These are phyloP conservation scores for Udeniomyces megalosporus DNA, from an alignment of 768 basidiomycete species.

Conservation along the genomic window DNA sequence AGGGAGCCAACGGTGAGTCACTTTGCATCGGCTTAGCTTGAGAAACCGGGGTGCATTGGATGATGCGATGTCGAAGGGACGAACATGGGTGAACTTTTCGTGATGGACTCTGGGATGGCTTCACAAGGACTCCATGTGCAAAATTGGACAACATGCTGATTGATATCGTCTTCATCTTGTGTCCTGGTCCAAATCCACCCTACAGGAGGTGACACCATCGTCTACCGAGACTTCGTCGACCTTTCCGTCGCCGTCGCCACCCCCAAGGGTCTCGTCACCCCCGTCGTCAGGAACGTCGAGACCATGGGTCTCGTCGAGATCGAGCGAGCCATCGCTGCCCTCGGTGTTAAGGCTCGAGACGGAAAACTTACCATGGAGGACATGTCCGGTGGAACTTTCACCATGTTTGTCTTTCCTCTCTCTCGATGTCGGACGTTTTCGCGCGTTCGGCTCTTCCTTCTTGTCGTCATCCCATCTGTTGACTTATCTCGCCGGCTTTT, in stretches of 20 bases:
- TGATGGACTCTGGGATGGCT: too few species aligned
- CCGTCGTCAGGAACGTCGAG: conserved; percentile 84
- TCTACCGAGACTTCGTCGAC: conserved; percentile 57
- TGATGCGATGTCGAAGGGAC: not conserved
- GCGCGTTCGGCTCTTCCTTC: not conserved
- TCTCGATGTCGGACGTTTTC: not conserved
- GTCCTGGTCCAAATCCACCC: not conserved
- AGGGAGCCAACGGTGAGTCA: conserved; percentile 35
- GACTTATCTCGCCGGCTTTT: conserved; percentile 83
- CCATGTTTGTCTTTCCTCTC: conserved; percentile 49
- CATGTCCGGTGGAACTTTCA: conserved; percentile 98
- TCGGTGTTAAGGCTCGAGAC: conserved; percentile 91
- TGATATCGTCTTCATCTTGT: not conserved
- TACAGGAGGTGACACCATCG: conserved; percentile 52
- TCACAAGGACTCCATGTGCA: too few species aligned
- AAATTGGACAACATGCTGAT: too few species aligned
- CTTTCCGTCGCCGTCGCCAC: conserved; percentile 91
- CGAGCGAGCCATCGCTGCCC: conserved; percentile 74
- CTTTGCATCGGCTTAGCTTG: too few species aligned
- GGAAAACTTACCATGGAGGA: conserved; percentile 89
- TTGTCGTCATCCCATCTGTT: conserved; percentile 72
- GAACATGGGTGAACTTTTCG: not conserved
- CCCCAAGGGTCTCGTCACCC: conserved; percentile 92
- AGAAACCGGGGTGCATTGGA: not conserved
- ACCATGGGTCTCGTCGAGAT: conserved; percentile 71